Evolutionary conservation across 1,284 basidiomycete genomes (phyloP), one percentile per base, ranked within the genome.

Genomic region (Coniophora puteana): DNA sequence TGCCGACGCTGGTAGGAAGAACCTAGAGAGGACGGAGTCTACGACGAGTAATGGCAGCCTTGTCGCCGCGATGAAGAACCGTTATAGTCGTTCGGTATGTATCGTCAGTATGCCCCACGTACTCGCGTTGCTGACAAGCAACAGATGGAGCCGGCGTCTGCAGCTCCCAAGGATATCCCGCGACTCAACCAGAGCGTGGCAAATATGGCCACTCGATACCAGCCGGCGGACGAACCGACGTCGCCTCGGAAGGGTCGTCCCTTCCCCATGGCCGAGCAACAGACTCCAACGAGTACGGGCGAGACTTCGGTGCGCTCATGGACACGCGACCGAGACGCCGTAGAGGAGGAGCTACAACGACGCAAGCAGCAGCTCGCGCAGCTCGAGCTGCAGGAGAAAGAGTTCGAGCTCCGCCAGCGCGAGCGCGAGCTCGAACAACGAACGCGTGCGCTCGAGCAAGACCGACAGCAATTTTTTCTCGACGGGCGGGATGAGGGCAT

Each of bases 41-140:
- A 66, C 63, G 12, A 68, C 59, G 38, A 83, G 76, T 47, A 72
- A 57, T 24, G 74, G 72, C 12, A 80, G 76, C 50, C 61, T 81
- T 21, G 83, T 89, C 27, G 81, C 85, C 33, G 76, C 77, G 1
- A 76, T 89, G 67, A 71, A 81, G 25, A 76, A 74, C 51, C 73
- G 73, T 41, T 88, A 83, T 52, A 69, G 73, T 20, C 69, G 65
- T 36, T 65, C 58, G 41, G 85, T 87, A 50, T 36, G 78, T 66
- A 14, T 28, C 25, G 45, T 36, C 46, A 40, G 16, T 12, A 35
- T 16, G 23, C 22, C 20, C 47, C 27, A n/a, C 25, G 21, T 38
- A 14, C 32, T 20, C 37, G 14, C 21, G 43, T 32, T 14, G 22
- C 33, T 51, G 18, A 37, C 39, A 11, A 21, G 36, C 34, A 45